Percentiles rank a stretch among this genome's conserved stretches.
Evolutionary conservation across 2,329 filamentous ascomycete genomes (phyloP).

Genomic region (Fusarium brevicatenulatum): DNA sequence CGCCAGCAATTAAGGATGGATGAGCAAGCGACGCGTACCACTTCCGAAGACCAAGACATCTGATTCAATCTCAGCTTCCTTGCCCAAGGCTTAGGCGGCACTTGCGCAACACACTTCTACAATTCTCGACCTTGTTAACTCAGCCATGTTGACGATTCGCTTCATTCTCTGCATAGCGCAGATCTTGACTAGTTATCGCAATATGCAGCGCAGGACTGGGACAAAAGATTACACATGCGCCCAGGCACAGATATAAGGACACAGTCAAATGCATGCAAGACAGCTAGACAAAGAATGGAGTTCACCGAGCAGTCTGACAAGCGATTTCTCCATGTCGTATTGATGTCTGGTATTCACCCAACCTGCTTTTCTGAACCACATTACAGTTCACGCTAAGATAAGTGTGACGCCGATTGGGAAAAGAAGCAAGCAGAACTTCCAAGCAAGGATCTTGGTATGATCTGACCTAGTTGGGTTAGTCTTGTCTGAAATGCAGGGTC

Average conservation of each 20-base stretch:
- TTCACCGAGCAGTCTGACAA: neutral
- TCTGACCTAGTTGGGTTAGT: neutral
- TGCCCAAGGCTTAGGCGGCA: constrained; percentile 27
- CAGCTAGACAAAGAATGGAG: neutral
- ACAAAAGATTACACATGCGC: neutral
- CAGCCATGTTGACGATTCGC: constrained; percentile 25
- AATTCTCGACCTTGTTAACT: constrained; percentile 29
- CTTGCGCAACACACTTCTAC: constrained; percentile 33
- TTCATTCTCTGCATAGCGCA: constrained; percentile 4
- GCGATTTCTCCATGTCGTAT: constrained; percentile 9
- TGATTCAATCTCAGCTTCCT: constrained; percentile 7
- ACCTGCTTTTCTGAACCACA: neutral
- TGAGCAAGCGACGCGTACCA: constrained; percentile 12
- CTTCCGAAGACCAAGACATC: constrained; percentile 8
- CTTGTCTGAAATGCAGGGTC: constrained; percentile 20
- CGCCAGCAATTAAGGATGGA: neutral
- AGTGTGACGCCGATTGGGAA: constrained; percentile 30
- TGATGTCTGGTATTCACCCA: neutral
- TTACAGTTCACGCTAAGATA: constrained; percentile 32
- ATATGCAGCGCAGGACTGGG: constrained; percentile 9
- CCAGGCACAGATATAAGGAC: neutral
- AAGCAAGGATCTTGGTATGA: constrained; percentile 20
- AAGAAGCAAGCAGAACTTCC: constrained; percentile 7
- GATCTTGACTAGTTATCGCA: constrained; percentile 27
- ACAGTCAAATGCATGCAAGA: neutral